Conservation (phyloP, 2,329 filamentous ascomycete species). For the Tetracladium maxilliforme region DNA sequence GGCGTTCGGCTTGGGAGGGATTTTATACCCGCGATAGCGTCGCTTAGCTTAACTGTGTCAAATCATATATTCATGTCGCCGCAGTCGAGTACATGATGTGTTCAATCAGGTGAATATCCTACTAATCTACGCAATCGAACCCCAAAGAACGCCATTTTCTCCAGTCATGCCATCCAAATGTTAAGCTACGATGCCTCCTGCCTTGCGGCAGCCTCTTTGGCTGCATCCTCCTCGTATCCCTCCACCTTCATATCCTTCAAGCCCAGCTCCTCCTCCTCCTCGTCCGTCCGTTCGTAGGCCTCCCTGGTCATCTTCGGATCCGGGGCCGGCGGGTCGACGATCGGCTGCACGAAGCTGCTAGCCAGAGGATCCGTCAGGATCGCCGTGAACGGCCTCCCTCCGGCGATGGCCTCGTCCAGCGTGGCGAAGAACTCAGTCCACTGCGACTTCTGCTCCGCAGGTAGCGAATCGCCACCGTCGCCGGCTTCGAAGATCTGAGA, state of each 20-base stretch:
- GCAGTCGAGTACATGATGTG: too few relatives aligned
- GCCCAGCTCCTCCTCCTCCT: conserved; percentile 89
- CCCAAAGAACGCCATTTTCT: too few relatives aligned
- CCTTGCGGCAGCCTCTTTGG: conserved; percentile 13
- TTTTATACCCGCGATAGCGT: too few relatives aligned
- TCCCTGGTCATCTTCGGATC: conserved; percentile 73
- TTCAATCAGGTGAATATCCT: too few relatives aligned
- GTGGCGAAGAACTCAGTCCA: conserved; percentile 74
- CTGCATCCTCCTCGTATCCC: conserved; percentile 53
- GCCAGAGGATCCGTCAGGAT: conserved; percentile 79
- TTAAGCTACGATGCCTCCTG: conserved; percentile 7
- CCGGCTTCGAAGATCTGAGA: conserved; percentile 68
- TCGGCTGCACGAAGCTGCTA: conserved; percentile 84
- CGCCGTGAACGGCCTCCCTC: conserved; percentile 67
- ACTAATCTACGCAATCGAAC: too few relatives aligned
- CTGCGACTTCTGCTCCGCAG: conserved; percentile 43
- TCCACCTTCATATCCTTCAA: conserved; percentile 88
- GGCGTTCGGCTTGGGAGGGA: too few relatives aligned
- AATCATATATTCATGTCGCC: too few relatives aligned
- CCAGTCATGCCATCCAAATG: not conserved
- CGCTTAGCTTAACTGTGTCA: too few relatives aligned
- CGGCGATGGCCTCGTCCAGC: conserved; percentile 65
- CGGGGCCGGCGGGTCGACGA: conserved; percentile 56
- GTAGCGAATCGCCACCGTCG: conserved; percentile 67
- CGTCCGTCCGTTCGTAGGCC: conserved; percentile 74